Evolutionary conservation across 2,329 filamentous ascomycete species (phyloP), one percentile per base, ranked within the genome.

Genomic region (Xylariaceae sp.): DNA sequence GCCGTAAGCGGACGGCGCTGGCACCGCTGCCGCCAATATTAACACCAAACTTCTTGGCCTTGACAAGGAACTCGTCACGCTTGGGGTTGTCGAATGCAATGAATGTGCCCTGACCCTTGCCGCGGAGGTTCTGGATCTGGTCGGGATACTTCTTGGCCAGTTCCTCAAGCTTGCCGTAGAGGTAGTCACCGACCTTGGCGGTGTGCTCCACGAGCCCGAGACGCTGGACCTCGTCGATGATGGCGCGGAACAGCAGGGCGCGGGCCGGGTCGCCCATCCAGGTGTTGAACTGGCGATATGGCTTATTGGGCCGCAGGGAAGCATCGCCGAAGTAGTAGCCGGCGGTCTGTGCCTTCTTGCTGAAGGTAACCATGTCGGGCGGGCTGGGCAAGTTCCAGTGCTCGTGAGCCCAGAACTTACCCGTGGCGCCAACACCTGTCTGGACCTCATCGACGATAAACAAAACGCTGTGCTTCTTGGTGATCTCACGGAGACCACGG

Each of bases 381-480:
- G 91, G 89, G 34, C 84, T 75, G 45, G 79, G 67, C 41, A 96
- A 81, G 70, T 88, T 81, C 91, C 91, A 96, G 84, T 96, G 92
- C 65, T 96, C 90, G 76, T 96, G 92, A 9, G 92, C 91, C 91
- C 91, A 96, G 84, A 96, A 96, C 71, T 89, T 91, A 63, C 91
- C 91, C 0, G 91, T 96, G 38, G 92, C 90, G 63, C 92, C 92
- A 22, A 96, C 87, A 69, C 91, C 92, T 6, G 91, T 96, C 75
- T 96, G 91, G 11, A 96, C 91, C 75, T 96, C 91, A 69, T 96
- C 91, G 58, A 95, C 91, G 67, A 96, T 96, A 71, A 96, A 78
- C 52, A 95, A 83, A 31, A 96, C 82, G 62, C 85, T 80, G 75
- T 90, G 83, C 71, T 85, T 86, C 68, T 83, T 81, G 38, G 91